Conservation (phyloP, 225 moss, liverwort and hornwort species). For the Marchantia paleacea region DNA sequence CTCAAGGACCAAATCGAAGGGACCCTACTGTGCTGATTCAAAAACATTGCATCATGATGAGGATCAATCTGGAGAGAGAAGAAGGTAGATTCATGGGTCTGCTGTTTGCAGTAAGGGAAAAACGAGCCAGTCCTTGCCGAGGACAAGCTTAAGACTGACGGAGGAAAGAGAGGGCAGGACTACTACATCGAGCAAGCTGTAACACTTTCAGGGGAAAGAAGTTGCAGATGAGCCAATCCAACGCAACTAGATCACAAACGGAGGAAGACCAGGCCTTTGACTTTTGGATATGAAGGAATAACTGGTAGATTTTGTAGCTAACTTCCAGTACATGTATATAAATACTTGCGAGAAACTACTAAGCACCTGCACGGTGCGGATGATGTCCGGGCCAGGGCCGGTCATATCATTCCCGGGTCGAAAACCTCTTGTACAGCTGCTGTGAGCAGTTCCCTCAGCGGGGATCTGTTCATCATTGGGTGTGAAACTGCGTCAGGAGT, state of each 20-base stretch:
- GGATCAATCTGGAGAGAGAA: neutral
- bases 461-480: neutral
- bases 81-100: neutral
- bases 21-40: neutral
- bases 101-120: neutral
- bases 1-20: neutral
- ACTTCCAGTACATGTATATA: neutral
- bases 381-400: neutral
- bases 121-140: constrained; percentile 7
- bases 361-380: neutral
- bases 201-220: neutral
- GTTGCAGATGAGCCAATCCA: neutral
- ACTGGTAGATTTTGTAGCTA: too few relatives aligned
- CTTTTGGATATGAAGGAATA: neutral
- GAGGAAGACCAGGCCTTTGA: neutral
- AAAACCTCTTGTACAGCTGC: neutral
- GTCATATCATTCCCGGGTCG: neutral
- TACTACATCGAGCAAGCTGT: neutral
- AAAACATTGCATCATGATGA: neutral
- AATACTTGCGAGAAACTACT: neutral
- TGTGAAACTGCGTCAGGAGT: neutral
- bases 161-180: neutral
- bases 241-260: neutral
- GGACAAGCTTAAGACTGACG: neutral
- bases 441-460: neutral